Conservation (phyloP, 106 monocot species). For the Amphibolis antarctica region DNA sequence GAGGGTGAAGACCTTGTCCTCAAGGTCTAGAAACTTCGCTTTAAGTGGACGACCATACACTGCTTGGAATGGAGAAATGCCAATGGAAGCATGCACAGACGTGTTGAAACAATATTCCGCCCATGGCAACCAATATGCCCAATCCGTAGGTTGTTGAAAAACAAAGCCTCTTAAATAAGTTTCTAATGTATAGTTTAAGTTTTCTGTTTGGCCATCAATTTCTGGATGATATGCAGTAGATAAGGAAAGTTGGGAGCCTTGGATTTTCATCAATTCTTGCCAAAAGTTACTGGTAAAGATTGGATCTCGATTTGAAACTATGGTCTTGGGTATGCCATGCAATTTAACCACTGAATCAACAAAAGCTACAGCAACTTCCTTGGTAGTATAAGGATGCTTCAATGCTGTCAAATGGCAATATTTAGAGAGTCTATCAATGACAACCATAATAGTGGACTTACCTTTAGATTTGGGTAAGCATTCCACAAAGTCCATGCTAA, state of each 20-base stretch:
- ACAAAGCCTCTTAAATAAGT: neutral
- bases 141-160: neutral
- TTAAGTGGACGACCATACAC: too few species aligned
- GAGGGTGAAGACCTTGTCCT: too few species aligned
- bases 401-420: neutral
- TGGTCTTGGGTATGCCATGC: too few species aligned
- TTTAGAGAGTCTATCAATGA: neutral
- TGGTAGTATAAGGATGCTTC: neutral
- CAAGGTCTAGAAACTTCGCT: too few species aligned
- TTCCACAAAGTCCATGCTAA: conserved; percentile 3
- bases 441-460: neutral
- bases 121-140: neutral
- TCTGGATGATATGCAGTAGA: neutral
- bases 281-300: neutral
- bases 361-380: neutral
- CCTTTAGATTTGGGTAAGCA: neutral
- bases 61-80: neutral
- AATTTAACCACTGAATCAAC: too few species aligned
- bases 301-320: neutral
- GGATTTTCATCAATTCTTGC: neutral
- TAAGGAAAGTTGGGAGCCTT: neutral
- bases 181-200: neutral
- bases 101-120: conserved; percentile 3
- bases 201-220: neutral
- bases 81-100: neutral